phyloP scores from a whole-genome alignment of 768 basidiomycete genomes.

The Cubamyces lactineus region DNA sequence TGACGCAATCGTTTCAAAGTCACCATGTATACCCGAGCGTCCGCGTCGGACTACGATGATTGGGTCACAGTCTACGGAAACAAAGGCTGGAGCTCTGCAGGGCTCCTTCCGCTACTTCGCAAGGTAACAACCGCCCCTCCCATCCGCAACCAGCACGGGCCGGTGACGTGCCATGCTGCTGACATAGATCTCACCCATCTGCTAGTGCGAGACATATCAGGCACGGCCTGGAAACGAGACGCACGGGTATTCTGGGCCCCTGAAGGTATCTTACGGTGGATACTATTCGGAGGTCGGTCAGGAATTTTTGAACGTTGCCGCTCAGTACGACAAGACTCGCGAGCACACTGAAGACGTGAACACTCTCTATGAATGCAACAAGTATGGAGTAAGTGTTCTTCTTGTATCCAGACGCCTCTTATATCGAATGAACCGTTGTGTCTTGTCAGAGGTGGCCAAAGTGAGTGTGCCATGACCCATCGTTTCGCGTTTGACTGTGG shows the following conservation, averaged over 20 bases:
- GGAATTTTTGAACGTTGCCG: slow-evolving; percentile 51
- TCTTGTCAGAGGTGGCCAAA: slow-evolving; percentile 60
- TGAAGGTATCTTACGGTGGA: slow-evolving; percentile 45
- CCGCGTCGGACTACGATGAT: slow-evolving; percentile 64
- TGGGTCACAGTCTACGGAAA: slow-evolving; percentile 55
- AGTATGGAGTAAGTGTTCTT: slow-evolving; percentile 28
- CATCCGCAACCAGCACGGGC: too few species aligned
- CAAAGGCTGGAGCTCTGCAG: slow-evolving; percentile 58
- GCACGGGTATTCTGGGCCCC: slow-evolving; percentile 41
- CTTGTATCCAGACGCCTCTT: too few species aligned
- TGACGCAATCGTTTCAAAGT: slow-evolving; percentile 14
- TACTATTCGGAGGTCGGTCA: slow-evolving; percentile 44
- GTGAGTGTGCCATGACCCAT: too few species aligned
- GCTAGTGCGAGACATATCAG: slow-evolving; percentile 39
- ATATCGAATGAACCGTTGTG: neutral
- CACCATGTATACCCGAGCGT: slow-evolving; percentile 53
- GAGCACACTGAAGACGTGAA: slow-evolving; percentile 28
- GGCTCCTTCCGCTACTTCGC: slow-evolving; percentile 55
- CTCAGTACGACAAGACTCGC: slow-evolving; percentile 46
- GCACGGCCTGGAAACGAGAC: slow-evolving; percentile 30
- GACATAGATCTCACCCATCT: too few species aligned
- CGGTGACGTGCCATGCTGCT: neutral
- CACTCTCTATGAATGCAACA: slow-evolving; percentile 29
- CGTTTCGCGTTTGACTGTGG: too few species aligned
- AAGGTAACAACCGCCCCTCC: too few species aligned